Conservation (phyloP, 192 early-diverging fungal species). For the Podila clonocystis region DNA sequence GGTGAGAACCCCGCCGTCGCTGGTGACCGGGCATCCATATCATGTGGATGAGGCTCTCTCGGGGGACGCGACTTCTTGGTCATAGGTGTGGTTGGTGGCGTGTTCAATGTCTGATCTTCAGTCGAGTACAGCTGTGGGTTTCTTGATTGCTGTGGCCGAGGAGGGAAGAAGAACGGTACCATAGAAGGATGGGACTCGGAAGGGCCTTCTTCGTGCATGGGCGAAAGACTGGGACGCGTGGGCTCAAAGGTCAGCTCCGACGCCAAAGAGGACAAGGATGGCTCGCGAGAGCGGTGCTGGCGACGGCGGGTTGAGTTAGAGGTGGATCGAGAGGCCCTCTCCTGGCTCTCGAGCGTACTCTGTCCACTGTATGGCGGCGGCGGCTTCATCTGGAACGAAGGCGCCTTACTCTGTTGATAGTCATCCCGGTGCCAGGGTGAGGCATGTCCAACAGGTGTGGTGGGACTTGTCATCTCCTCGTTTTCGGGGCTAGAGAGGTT, state of each 20-base stretch:
- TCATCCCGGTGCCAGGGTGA: slow-evolving; percentile 25
- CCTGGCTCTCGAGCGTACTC: slow-evolving; percentile 2
- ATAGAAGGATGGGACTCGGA: slow-evolving; percentile 13
- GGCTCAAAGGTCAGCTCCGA: slow-evolving; percentile 48
- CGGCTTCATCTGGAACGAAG: slow-evolving; percentile 27
- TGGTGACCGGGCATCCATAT: background rate
- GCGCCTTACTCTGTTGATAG: slow-evolving; percentile 6
- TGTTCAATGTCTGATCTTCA: slow-evolving; percentile 7
- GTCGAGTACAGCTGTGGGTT: background rate
- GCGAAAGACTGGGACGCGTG: slow-evolving; percentile 28
- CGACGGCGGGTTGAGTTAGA: slow-evolving; percentile 12
- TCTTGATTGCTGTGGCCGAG: background rate
- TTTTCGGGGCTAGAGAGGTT: slow-evolving; percentile 7
- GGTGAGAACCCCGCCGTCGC: background rate
- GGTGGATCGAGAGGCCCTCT: background rate
- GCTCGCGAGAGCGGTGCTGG: slow-evolving; percentile 40
- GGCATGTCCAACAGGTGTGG: slow-evolving; percentile 15
- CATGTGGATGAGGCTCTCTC: background rate
- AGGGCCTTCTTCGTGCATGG: slow-evolving; percentile 22
- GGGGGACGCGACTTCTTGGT: slow-evolving; percentile 9
- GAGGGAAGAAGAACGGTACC: slow-evolving; percentile 39
- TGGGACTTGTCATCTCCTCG: slow-evolving; percentile 21
- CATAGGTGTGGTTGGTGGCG: slow-evolving; percentile 24
- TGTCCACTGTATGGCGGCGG: slow-evolving; percentile 46
- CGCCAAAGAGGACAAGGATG: slow-evolving; percentile 33